A percentile compares a stretch with the other conserved stretches of the same genome.
These are phyloP conservation scores for Candida boidinii DNA, from an alignment of 805 yeast genomes.

Conservation along the genomic window DNA sequence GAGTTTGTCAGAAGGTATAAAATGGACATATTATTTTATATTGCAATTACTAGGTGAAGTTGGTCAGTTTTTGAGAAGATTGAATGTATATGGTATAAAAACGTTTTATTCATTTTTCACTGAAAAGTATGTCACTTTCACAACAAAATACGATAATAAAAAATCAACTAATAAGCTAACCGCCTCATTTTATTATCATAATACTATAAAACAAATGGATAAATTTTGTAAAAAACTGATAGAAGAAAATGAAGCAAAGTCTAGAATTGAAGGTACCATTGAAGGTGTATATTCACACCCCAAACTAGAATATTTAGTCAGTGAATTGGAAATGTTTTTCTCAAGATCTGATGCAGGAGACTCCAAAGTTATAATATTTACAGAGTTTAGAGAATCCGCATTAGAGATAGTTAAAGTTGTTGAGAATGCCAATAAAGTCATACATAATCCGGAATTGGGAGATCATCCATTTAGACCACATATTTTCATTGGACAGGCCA, in stretches of 20 bases:
- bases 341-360: conserved; percentile 29
- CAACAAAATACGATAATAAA: conserved; percentile 43
- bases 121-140: conserved; percentile 49
- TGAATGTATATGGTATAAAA: conserved; percentile 74
- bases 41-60: conserved; percentile 57
- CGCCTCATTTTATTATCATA: conserved; percentile 51
- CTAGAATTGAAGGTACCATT: conserved; percentile 11
- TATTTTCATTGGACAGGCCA: conserved; percentile 88
- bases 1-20: conserved; percentile 53
- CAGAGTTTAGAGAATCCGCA: conserved; percentile 87
- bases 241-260: conserved; percentile 16
- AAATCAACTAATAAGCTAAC: conserved; percentile 60
- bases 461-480: conserved; percentile 54
- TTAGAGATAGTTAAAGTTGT: conserved; percentile 68
- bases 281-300: conserved; percentile 52
- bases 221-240: conserved; percentile 35
- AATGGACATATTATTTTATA: conserved; percentile 62
- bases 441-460: too few species aligned
- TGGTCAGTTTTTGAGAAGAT: conserved; percentile 61
- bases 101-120: conserved; percentile 64
- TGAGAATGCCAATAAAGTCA: conserved; percentile 29
- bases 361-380: conserved; percentile 78
- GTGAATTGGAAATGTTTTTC: conserved; percentile 52
- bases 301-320: conserved; percentile 52
- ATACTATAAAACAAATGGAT: conserved; percentile 36